These are phyloP conservation scores for Ballota nigra DNA, from an alignment of 257 asterid species.

Conservation along the genomic window DNA sequence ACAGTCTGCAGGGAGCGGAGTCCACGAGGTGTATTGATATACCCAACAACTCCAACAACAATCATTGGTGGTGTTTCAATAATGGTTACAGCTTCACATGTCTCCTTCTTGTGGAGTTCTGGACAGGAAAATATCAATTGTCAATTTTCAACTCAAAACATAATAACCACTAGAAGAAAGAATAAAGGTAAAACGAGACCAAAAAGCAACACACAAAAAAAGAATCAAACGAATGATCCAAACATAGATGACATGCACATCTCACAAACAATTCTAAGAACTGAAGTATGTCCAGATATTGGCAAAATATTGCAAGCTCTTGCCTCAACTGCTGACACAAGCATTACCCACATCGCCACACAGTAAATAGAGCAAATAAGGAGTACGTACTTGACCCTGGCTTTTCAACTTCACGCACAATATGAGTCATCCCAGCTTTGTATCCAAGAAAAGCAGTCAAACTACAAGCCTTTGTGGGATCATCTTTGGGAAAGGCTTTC, in stretches of 20 bases:
- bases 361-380: background rate
- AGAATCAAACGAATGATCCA: background rate
- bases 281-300: background rate
- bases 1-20: conserved; percentile 70
- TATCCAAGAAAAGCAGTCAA: conserved; percentile 80
- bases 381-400: conserved; percentile 78
- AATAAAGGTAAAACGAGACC: background rate
- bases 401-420: conserved; percentile 83
- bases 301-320: too few relatives aligned
- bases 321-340: background rate
- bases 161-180: background rate
- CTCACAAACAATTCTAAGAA: background rate
- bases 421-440: conserved; percentile 92
- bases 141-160: background rate
- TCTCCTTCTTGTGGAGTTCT: conserved; percentile 88
- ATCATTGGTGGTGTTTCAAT: conserved; percentile 79
- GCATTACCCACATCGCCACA: background rate
- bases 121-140: background rate
- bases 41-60: conserved; percentile 84
- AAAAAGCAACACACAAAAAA: background rate
- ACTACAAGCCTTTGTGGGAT: conserved; percentile 55
- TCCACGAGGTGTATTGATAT: conserved; percentile 75
- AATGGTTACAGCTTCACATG: conserved; percentile 82
- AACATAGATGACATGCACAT: too few relatives aligned
- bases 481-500: conserved; percentile 83